A percentile compares a stretch with the other conserved stretches of the same genome.
Evolutionary conservation across 2,329 filamentous ascomycete genomes (phyloP).

Genomic region (Blumeria hordei): DNA sequence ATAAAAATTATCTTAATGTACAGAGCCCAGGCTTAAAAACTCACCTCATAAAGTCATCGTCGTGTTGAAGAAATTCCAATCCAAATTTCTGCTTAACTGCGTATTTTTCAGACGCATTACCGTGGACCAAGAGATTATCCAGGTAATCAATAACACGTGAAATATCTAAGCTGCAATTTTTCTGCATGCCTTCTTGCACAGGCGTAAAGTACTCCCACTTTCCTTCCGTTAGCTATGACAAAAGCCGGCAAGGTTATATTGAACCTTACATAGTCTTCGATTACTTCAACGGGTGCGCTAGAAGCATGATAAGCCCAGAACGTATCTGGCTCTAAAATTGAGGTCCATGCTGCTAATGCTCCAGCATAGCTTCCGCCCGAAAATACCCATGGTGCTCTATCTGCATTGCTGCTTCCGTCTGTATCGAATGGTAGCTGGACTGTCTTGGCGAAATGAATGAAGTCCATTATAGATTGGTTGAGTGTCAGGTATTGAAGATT

Average conservation of each 20-base stretch:
- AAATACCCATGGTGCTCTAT: slow-evolving; percentile 29
- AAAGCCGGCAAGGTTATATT: not conserved
- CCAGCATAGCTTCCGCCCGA: slow-evolving; percentile 32
- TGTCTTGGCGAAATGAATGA: slow-evolving; percentile 27
- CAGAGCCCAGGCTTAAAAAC: not conserved
- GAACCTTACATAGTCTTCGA: slow-evolving; percentile 24
- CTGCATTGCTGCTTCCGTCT: slow-evolving; percentile 22
- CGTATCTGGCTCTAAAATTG: slow-evolving; percentile 25
- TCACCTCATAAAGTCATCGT: slow-evolving; percentile 16
- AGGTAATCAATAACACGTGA: slow-evolving; percentile 26
- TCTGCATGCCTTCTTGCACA: slow-evolving; percentile 30
- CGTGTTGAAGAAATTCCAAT: slow-evolving; percentile 22
- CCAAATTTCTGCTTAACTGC: slow-evolving; percentile 27
- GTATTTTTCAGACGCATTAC: slow-evolving; percentile 19
- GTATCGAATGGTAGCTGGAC: slow-evolving; percentile 28
- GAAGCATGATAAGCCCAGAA: slow-evolving; percentile 36
- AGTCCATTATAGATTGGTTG: slow-evolving; percentile 26
- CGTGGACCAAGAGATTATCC: slow-evolving; percentile 22
- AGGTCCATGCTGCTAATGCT: slow-evolving; percentile 30
- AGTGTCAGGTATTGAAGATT: slow-evolving; percentile 30
- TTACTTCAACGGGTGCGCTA: slow-evolving; percentile 28
- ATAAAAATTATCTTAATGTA: not conserved
- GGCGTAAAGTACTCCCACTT: slow-evolving; percentile 32
- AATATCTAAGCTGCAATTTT: slow-evolving; percentile 31
- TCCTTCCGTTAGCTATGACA: not conserved